Evolutionary conservation across 1,284 basidiomycete genomes (phyloP), one percentile per base, ranked within the genome.

Genomic region (Cryptococcus wingfieldii): DNA sequence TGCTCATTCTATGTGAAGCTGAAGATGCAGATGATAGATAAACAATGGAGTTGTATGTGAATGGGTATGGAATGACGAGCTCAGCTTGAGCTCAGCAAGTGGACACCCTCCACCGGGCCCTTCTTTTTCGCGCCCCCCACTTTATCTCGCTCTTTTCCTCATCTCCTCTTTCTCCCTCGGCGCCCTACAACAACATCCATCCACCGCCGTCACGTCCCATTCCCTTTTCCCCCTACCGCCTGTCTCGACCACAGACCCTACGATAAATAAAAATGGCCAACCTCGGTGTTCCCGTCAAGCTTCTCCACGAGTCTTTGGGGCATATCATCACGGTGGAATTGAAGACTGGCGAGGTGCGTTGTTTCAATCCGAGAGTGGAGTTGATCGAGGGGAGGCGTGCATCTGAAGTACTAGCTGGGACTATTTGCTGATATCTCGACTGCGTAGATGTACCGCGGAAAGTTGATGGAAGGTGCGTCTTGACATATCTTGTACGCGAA

Each of bases 281-380:
- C 67, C 84, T 93, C 65, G 90, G 90, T 75, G 89, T 95, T 54
- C 91, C 91, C 63, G 87, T 94, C 64, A 95, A 95, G 77, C 84
- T 95, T 45, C 81, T 95, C 46, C 91, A 95, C 70, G 91, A 94
- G 79, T 90, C 91, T 56, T 82, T 98, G 43, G 96, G 96, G 38
- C 96, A 99, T 70, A 82, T 98, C 58, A 89, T 99, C 67, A 98
- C 95, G 4, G 92, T 97, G 45, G 96, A 99, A 79, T 84, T 98
- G 58, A 98, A 98, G 79, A 97, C 92, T 2, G 96, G 95, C 16
- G 75, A 77, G 68, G 74, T 74, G 59, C 58, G 74, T 54, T 23
- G 23, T 18, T 23, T 46, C 28, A 18, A 7, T 19, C 48, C 3
- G 38, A 19, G 44, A 87, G 95, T 76, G 3, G 13, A 47, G 25